phyloP scores from a whole-genome alignment of 441 rosid species.

The Gossypium gossypioides region DNA sequence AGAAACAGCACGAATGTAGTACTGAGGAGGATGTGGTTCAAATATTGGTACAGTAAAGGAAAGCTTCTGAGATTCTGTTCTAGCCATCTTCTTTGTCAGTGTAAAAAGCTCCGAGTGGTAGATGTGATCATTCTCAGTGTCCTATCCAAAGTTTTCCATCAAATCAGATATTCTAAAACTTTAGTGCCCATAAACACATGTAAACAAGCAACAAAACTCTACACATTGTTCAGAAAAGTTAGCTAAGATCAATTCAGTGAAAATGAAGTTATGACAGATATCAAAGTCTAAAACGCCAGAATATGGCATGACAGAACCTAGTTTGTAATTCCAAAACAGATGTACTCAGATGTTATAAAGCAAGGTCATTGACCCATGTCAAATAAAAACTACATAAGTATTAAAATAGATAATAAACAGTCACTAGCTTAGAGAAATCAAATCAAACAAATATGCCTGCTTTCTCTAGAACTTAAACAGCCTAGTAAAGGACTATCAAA shows the following conservation, averaged over 20 bases:
- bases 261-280: background rate
- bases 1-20: conserved; percentile 91
- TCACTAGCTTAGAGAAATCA: background rate
- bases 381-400: background rate
- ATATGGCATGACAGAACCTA: background rate
- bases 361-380: background rate
- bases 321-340: background rate
- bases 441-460: background rate
- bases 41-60: conserved; percentile 96
- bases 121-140: conserved; percentile 94
- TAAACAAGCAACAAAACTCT: background rate
- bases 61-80: conserved; percentile 86
- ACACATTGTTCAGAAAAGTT: background rate
- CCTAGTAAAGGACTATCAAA: conserved; percentile 10
- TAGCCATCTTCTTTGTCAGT: conserved; percentile 78
- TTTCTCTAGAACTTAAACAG: conserved; percentile 11
- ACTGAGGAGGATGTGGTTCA: conserved; percentile 99
- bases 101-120: conserved; percentile 95
- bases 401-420: background rate
- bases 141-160: conserved; percentile 38
- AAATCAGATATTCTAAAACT: background rate
- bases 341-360: background rate
- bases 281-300: background rate
- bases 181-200: background rate
- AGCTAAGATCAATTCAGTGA: background rate